Percentiles rank a stretch among this genome's conserved stretches.
Evolutionary conservation across 2,329 filamentous ascomycete genomes (phyloP).

Genomic region (Chaetomiaceae sp.): DNA sequence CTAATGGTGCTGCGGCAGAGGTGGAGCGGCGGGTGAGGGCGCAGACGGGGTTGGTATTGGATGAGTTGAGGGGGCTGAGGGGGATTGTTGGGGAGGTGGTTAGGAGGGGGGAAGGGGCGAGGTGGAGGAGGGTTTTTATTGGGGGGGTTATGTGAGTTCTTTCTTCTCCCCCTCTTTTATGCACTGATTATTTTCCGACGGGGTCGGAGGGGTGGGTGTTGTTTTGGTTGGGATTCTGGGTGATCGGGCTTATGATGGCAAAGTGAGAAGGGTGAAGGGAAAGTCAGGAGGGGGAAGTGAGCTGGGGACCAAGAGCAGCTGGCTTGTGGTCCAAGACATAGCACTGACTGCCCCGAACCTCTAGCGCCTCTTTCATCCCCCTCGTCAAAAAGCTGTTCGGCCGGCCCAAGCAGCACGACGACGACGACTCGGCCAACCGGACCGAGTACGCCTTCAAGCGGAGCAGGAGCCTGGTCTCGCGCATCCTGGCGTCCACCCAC

Average conservation of each 20-base stretch:
- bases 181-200: neutral
- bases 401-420: constrained; percentile 36
- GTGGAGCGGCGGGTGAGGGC: constrained; percentile 40
- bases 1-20: no score
- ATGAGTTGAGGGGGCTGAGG: constrained; percentile 42
- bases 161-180: neutral
- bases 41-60: constrained; percentile 40
- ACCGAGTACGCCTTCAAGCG: constrained; percentile 54
- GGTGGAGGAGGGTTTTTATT: constrained; percentile 50
- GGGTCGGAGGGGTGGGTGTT: neutral
- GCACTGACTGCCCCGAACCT: constrained; percentile 31
- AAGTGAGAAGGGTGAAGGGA: no score
- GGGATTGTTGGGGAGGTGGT: constrained; percentile 40
- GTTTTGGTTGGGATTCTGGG: neutral
- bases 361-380: constrained; percentile 50
- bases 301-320: no score
- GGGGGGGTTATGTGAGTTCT: constrained; percentile 47
- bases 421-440: constrained; percentile 41
- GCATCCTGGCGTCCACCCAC: constrained; percentile 43
- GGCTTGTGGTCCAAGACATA: no score
- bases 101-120: constrained; percentile 42
- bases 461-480: constrained; percentile 45
- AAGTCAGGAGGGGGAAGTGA: no score
- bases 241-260: neutral
- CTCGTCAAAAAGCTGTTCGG: constrained; percentile 48